Evolutionary conservation across 805 yeast species (phyloP).

Genomic region (Sungouiozyma intestinalis): DNA sequence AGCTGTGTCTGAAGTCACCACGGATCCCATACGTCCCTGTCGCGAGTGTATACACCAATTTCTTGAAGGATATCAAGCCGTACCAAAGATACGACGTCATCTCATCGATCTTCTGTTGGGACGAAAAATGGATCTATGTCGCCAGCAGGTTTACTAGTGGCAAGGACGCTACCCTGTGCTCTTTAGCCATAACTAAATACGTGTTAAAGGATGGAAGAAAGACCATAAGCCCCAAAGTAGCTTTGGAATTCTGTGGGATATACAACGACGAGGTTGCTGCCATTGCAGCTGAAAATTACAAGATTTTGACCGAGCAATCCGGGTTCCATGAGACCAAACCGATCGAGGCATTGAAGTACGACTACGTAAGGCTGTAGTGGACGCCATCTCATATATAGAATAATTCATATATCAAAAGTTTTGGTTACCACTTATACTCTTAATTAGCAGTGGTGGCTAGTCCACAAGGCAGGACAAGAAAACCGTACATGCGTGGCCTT

Average conservation of each 20-base stretch:
- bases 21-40: slow-evolving; percentile 59
- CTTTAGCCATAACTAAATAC: slow-evolving; percentile 63
- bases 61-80: slow-evolving; percentile 63
- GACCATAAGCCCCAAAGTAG: slow-evolving; percentile 59
- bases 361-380: slow-evolving; percentile 4
- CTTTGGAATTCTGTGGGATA: slow-evolving; percentile 45
- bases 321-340: slow-evolving; percentile 25
- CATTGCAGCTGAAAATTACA: slow-evolving; percentile 32
- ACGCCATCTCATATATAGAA: too few species aligned
- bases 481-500: not conserved
- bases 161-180: slow-evolving; percentile 34
- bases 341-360: slow-evolving; percentile 13
- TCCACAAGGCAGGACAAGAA: too few species aligned
- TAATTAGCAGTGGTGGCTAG: too few species aligned
- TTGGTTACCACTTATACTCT: too few species aligned
- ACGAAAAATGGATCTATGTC: slow-evolving; percentile 74
- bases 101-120: slow-evolving; percentile 69
- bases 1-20: slow-evolving; percentile 32
- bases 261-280: slow-evolving; percentile 41
- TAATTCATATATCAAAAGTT: too few species aligned
- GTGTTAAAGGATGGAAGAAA: slow-evolving; percentile 71
- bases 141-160: slow-evolving; percentile 47
- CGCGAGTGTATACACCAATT: slow-evolving; percentile 57
- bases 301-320: slow-evolving; percentile 13
- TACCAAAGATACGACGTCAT: slow-evolving; percentile 47